phyloP scores from a whole-genome alignment of 2,329 filamentous ascomycete genomes.

The Trichoderma sp. region DNA sequence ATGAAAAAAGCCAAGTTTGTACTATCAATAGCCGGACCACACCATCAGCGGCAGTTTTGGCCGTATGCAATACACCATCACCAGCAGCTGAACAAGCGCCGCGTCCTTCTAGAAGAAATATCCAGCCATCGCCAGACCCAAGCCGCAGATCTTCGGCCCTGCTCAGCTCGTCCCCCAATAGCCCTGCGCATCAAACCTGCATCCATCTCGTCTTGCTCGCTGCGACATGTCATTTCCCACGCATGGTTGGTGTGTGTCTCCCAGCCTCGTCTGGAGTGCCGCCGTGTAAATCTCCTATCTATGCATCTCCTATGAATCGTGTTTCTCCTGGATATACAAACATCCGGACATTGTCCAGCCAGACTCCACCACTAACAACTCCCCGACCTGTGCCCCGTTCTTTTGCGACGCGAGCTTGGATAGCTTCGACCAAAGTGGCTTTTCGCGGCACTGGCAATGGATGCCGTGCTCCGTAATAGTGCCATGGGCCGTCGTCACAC shows the following conservation, averaged over 20 bases:
- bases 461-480: neutral
- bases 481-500: neutral
- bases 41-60: neutral
- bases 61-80: conserved; percentile 15
- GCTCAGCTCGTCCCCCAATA: neutral
- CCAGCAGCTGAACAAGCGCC: neutral
- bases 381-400: neutral
- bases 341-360: neutral
- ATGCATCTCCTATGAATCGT: conserved; percentile 1
- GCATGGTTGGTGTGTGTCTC: neutral
- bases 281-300: conserved; percentile 2
- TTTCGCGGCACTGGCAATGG: neutral
- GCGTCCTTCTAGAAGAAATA: conserved; percentile 8
- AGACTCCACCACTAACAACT: conserved; percentile 5
- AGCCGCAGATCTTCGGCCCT: conserved; percentile 11
- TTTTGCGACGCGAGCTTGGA: neutral
- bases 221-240: neutral
- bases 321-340: conserved; percentile 7
- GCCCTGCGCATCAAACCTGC: neutral
- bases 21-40: conserved; percentile 15
- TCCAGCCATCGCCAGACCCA: neutral
- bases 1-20: neutral
- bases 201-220: neutral
- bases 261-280: neutral
- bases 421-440: neutral